These are phyloP conservation scores for Mortierella sp. DNA, from an alignment of 371 early-diverging fungal species.

Conservation along the genomic window DNA sequence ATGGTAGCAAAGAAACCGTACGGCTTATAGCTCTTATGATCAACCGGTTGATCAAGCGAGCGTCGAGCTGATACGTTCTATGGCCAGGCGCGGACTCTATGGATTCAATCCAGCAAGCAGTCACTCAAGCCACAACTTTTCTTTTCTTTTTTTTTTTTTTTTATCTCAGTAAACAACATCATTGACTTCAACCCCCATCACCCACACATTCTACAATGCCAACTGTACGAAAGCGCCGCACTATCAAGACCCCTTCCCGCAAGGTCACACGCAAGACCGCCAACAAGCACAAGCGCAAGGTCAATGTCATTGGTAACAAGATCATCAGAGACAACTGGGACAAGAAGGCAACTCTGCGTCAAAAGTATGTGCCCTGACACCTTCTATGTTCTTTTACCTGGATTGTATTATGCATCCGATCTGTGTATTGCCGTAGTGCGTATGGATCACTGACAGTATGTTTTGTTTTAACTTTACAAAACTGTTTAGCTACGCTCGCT, in stretches of 20 bases:
- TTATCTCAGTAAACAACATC: background rate
- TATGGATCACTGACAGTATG: too few species aligned
- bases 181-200: background rate
- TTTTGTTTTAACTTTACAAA: background rate
- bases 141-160: slow-evolving; percentile 26
- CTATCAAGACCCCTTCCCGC: slow-evolving; percentile 41
- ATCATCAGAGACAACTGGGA: slow-evolving; percentile 81
- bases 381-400: background rate
- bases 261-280: slow-evolving; percentile 66
- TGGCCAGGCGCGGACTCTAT: too few species aligned
- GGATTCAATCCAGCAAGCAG: too few species aligned
- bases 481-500: slow-evolving; percentile 63
- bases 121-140: slow-evolving; percentile 11
- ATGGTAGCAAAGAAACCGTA: too few species aligned
- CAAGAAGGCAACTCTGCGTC: slow-evolving; percentile 76
- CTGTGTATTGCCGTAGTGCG: too few species aligned
- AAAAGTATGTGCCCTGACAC: slow-evolving; percentile 66
- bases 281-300: slow-evolving; percentile 63
- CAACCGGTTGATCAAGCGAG: too few species aligned
- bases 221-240: slow-evolving; percentile 38
- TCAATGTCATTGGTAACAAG: slow-evolving; percentile 66
- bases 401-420: too few species aligned
- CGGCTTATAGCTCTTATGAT: too few species aligned
- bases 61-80: too few species aligned
- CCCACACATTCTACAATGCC: slow-evolving; percentile 17